Evolutionary conservation across 305 asterid species (phyloP), one percentile per base, ranked within the genome.

Genomic region (Fraxinus floribunda): DNA sequence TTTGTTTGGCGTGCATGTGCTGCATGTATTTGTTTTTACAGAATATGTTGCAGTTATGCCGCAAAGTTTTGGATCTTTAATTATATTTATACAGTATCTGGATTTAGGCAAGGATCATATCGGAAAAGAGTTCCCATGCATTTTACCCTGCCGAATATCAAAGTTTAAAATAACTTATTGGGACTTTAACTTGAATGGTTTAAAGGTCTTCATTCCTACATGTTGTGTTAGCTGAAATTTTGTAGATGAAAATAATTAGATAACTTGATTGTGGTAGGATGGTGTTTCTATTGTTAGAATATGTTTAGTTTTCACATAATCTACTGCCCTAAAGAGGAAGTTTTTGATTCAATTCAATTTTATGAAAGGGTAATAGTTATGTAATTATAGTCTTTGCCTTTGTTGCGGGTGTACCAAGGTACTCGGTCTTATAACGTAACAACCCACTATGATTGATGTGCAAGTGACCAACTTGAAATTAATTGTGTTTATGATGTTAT

Each of bases 101-200:
- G 81, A 39, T 83, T 68, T 85, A 94, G 98, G 99, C 93, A 68
- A 91, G 52, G 86, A 97, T 95, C 57, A 95, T 90, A 90, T 97
- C 97, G 80, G 99, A 98, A 85, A 98, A 95, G 90, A 95, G 99
- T 62, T 98, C 99, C 81, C 99, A 94, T 83, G 98, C 99, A 72
- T 95, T 95, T 87, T 95, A 92, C 86, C 94, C 97, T 38, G 98
- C 99, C 85, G 99, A 95, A 89, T 94, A 94, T 86, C 88, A 34
- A 86, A 94, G 98, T 84, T 80, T 94, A 75, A 84, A 46, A 46
- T 11, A 44, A 44, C 55, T 10, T 44, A 10, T 44, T 44, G 55
- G 55, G 55, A 39, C 49, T 39, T 39, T 7, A 38, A 41, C 49
- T 41, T 41, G 15, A 44, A 44, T 44, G 55, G 55, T 44, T 44